Evolutionary conservation across 1,139 yeast species (phyloP).

Genomic region (Pichia sp.): DNA sequence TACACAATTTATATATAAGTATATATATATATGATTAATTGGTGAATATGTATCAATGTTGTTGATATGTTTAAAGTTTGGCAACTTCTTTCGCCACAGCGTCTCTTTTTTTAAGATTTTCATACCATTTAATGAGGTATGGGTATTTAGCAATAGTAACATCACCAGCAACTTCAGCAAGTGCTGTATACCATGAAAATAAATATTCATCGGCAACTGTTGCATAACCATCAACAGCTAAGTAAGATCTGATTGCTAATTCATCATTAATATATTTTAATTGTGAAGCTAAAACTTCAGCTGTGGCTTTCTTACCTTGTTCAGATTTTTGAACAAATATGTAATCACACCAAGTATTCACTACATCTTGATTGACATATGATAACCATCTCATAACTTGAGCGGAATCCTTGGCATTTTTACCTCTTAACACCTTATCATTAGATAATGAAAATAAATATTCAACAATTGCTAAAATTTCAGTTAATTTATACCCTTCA

Average conservation of each 20-base stretch:
- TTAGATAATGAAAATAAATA: constrained; percentile 23
- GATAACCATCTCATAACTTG: constrained; percentile 28
- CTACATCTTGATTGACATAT: constrained; percentile 25
- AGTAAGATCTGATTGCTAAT: constrained; percentile 3
- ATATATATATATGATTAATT: not conserved
- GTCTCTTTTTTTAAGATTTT: not conserved
- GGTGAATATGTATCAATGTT: no score
- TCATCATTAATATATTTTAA: constrained; percentile 6
- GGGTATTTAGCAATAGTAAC: constrained; percentile 3
- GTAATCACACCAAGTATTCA: constrained; percentile 6
- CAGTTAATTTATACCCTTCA: constrained; percentile 25
- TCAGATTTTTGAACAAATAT: constrained; percentile 3
- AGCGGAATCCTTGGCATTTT: constrained; percentile 24
- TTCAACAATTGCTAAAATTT: constrained; percentile 26
- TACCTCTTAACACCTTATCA: constrained; percentile 16
- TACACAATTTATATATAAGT: no score
- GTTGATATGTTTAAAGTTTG: not conserved
- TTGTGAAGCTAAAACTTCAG: not conserved
- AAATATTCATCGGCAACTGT: constrained; percentile 10
- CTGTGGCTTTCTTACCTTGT: constrained; percentile 3
- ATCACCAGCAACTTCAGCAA: not conserved
- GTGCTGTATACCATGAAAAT: not conserved
- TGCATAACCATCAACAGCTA: constrained; percentile 3
- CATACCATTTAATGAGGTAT: constrained; percentile 17
- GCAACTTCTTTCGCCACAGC: not conserved